Base-by-base conservation (phyloP, 2,329 filamentous ascomycete genomes). In the Magnaporthiopsis incrustans region DNA sequence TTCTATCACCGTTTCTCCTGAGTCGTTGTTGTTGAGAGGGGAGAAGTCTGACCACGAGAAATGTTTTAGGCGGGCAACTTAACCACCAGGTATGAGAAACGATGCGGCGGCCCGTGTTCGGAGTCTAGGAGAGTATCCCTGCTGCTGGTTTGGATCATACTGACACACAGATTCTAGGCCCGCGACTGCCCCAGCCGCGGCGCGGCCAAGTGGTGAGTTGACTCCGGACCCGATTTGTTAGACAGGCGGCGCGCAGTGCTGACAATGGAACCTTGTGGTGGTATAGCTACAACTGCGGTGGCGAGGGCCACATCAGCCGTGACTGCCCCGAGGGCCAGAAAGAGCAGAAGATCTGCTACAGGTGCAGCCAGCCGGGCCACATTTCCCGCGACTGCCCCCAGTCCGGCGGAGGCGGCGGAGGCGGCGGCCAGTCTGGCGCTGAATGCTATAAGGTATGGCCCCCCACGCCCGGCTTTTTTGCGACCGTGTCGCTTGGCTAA, bases 281-380 rank as follows among this genome's bases (percentile, higher is more conserved):
- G 22, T 50, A n/a, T 64, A 90, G 89, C 85, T 92, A 91, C 81
- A 92, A 91, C 84, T 92, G 89, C 76, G 88, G 88, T 77, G 85
- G 87, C 89, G 83, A 78, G 85, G 90, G 91, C 70, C 91, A 94
- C 77, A 88, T 94, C 78, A 91, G 88, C 85, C 91, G 93, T 77
- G 94, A 98, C 76, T 98, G 94, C 84, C 88, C 89, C 68, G 87
- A 91, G 76, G 89, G 92, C 66, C 86, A 90, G 73, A 96, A 96
- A 83, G 92, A 97, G 79, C 92, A 79, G 76, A 86, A 89, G 82
- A 84, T 86, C 72, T 90, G 86, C 82, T 90, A 89, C 81, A 85
- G 89, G 73, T 92, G 89, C 81, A 91, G 91, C 74, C 86, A 90
- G 77, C 79, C 87, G 70, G 94, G 92, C 67, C 94, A 98, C 84